These are phyloP conservation scores for Emmonsiellopsis sp. DNA, from an alignment of 2,329 filamentous ascomycete genomes.

Conservation along the genomic window DNA sequence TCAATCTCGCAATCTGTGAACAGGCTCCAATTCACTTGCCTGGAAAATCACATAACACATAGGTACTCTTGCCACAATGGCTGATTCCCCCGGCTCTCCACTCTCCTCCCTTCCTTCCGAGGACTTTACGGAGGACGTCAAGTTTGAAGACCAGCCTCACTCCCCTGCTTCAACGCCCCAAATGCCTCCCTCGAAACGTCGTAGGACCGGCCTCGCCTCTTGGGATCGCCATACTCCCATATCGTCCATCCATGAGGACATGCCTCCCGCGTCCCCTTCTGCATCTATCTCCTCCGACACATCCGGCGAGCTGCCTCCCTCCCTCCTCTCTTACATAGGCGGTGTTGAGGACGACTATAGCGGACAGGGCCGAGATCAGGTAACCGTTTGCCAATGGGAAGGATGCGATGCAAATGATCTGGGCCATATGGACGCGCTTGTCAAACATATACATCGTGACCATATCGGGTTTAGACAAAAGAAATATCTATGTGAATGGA, in stretches of 20 bases:
- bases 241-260: constrained; percentile 32
- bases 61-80: constrained; percentile 23
- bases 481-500: constrained; percentile 98
- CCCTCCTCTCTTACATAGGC: constrained; percentile 43
- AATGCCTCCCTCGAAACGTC: constrained; percentile 40
- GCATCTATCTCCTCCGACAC: constrained; percentile 83
- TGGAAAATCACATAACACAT: background rate
- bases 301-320: constrained; percentile 71
- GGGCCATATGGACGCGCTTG: constrained; percentile 70
- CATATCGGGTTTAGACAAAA: constrained; percentile 91
- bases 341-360: constrained; percentile 53
- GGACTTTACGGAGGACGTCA: constrained; percentile 51
- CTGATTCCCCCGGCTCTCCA: constrained; percentile 51
- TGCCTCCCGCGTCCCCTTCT: constrained; percentile 39
- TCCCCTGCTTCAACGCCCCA: constrained; percentile 24
- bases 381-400: constrained; percentile 70
- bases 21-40: background rate
- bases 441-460: constrained; percentile 79
- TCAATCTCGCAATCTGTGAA: no score
- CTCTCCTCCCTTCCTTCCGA: constrained; percentile 57
- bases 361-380: constrained; percentile 61
- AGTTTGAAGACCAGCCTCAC: constrained; percentile 41
- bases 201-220: constrained; percentile 34
- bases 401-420: constrained; percentile 62
- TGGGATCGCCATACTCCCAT: constrained; percentile 44